Percentiles rank a stretch among this genome's conserved stretches.
Evolutionary conservation across 805 yeast species (phyloP).

Genomic region (Blastobotrys attinorum): DNA sequence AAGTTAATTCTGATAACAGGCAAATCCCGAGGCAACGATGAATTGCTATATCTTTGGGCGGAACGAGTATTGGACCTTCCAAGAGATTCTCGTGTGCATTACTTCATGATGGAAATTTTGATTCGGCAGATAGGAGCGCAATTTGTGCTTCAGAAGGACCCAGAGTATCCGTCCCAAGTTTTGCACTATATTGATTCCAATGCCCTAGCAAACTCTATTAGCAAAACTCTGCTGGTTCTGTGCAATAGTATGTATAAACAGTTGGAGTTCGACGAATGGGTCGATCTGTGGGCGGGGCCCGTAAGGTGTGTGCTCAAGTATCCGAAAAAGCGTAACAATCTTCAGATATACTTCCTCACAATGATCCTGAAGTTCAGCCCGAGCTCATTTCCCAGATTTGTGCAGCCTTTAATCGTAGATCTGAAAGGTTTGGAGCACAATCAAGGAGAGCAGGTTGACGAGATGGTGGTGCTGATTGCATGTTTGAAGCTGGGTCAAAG

Average conservation of each 20-base stretch:
- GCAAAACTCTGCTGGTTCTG: conserved; percentile 21
- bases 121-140: conserved; percentile 40
- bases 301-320: conserved; percentile 26
- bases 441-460: conserved; percentile 10
- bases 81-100: conserved; percentile 49
- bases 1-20: conserved; percentile 35
- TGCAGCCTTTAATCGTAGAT: conserved; percentile 21
- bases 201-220: conserved; percentile 52
- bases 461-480: conserved; percentile 40
- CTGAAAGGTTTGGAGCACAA: background rate
- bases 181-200: conserved; percentile 45
- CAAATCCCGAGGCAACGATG: background rate
- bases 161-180: conserved; percentile 41
- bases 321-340: conserved; percentile 35
- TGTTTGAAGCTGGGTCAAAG: conserved; percentile 59
- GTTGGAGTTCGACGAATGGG: conserved; percentile 34
- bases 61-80: conserved; percentile 37
- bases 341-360: conserved; percentile 56
- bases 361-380: conserved; percentile 48
- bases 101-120: conserved; percentile 51
- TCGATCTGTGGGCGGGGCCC: conserved; percentile 41
- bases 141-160: conserved; percentile 36
- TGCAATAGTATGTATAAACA: conserved; percentile 5
- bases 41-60: conserved; percentile 36
- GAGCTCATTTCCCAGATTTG: conserved; percentile 34